A percentile compares a stretch with the other conserved stretches of the same genome.
Conservation (phyloP, 495 filamentous ascomycete species). For the Penicillium desertorum region DNA sequence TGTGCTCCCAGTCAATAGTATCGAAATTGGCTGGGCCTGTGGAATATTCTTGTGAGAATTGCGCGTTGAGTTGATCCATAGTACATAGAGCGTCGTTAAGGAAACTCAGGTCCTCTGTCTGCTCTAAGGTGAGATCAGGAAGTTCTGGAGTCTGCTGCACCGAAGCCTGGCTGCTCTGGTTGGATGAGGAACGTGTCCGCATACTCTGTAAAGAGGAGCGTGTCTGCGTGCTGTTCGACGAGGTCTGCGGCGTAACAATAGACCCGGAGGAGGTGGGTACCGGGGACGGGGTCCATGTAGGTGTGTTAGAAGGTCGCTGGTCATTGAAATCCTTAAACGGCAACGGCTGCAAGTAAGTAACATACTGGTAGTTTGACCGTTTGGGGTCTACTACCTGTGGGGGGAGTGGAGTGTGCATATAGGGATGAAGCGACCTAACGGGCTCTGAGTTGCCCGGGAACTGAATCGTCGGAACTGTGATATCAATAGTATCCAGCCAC, state of each 20-base stretch:
- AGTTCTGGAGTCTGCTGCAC: neutral
- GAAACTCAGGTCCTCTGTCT: neutral
- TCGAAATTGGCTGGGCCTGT: no score
- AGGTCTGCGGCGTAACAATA: neutral
- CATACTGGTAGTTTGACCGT: constrained; percentile 13
- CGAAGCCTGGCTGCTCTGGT: neutral
- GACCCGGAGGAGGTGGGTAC: neutral
- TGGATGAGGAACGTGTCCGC: neutral
- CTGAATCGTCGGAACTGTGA: neutral
- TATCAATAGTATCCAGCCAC: constrained; percentile 6
- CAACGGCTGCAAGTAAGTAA: constrained; percentile 9
- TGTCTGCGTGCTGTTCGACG: neutral
- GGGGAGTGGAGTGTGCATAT: neutral
- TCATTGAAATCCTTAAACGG: neutral
- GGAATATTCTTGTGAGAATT: neutral
- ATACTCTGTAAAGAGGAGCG: neutral
- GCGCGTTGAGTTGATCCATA: neutral
- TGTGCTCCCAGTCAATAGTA: neutral
- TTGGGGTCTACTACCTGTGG: neutral
- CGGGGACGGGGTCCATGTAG: neutral
- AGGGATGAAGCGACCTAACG: neutral
- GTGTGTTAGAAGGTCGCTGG: neutral
- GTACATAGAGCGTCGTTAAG: neutral
- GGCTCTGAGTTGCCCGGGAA: neutral
- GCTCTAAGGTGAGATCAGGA: neutral